A percentile compares a stretch with the other conserved stretches of the same genome.
Conservation (phyloP, 305 asterid genomes). For the Stenogyne calaminthoides region DNA sequence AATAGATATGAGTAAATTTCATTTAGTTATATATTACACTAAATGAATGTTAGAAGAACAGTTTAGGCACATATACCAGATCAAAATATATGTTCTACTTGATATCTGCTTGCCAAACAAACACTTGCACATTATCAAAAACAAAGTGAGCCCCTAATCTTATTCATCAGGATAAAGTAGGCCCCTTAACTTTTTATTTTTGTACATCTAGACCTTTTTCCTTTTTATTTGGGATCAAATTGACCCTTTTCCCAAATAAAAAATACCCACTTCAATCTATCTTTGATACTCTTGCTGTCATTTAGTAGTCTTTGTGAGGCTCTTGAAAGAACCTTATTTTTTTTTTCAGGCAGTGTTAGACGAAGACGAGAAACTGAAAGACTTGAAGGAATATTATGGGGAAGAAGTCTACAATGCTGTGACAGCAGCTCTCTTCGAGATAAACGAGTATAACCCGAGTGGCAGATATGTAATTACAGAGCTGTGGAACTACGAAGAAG, state of each 20-base stretch:
- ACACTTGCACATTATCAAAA: too few species aligned
- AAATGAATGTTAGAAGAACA: background rate
- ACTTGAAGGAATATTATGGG: constrained; percentile 58
- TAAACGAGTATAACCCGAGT: constrained; percentile 80
- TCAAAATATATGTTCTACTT: background rate
- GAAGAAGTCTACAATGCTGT: constrained; percentile 65
- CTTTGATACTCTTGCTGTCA: background rate
- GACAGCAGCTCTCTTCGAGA: constrained; percentile 57
- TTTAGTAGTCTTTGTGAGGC: background rate
- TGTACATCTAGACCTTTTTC: too few species aligned
- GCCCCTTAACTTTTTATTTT: too few species aligned
- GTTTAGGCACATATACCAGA: constrained; percentile 5
- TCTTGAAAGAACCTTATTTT: constrained; percentile 2
- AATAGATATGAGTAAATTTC: background rate
- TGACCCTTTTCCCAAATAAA: too few species aligned
- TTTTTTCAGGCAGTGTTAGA: constrained; percentile 50
- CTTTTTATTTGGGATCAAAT: too few species aligned
- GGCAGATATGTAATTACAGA: constrained; percentile 69
- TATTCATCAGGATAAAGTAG: too few species aligned
- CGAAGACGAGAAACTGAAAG: constrained; percentile 74
- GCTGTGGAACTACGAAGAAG: constrained; percentile 74
- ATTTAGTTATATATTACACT: background rate
- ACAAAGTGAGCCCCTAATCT: too few species aligned
- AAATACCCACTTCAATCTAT: background rate
- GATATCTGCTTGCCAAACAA: background rate